Conservation (phyloP, 1,284 basidiomycete genomes). For the Laetiporus sulphureus region DNA sequence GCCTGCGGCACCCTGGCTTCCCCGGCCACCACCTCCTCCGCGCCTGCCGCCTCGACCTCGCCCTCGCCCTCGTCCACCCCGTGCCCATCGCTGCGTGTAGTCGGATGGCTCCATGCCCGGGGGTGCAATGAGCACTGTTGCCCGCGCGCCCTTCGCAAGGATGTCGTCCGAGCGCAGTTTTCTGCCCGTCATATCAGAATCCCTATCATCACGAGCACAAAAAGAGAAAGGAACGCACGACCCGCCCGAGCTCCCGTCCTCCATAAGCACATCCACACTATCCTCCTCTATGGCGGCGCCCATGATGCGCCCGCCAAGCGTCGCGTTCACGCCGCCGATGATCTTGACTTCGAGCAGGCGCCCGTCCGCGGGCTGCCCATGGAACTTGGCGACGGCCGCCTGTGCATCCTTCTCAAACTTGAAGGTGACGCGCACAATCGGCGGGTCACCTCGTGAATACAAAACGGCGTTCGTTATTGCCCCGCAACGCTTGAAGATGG, state of each 20-base stretch:
- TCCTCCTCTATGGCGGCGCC: constrained; percentile 54
- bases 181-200: constrained; percentile 30
- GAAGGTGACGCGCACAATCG: constrained; percentile 69
- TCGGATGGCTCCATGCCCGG: constrained; percentile 58
- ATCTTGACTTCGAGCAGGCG: constrained; percentile 61
- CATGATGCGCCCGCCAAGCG: constrained; percentile 43
- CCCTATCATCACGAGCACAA: neutral
- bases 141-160: constrained; percentile 59
- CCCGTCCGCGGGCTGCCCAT: constrained; percentile 80
- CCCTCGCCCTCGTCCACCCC: constrained; percentile 22
- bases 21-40: constrained; percentile 27
- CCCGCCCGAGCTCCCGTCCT: constrained; percentile 29
- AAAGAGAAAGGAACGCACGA: constrained; percentile 44
- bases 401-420: constrained; percentile 58
- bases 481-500: constrained; percentile 80
- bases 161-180: constrained; percentile 84
- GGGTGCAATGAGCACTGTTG: constrained; percentile 62
- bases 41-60: constrained; percentile 25
- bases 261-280: constrained; percentile 64
- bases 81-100: constrained; percentile 35
- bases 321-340: constrained; percentile 50
- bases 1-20: constrained; percentile 28
- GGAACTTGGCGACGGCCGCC: constrained; percentile 65
- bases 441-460: constrained; percentile 34
- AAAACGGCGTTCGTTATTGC: constrained; percentile 50